Base-by-base conservation (phyloP, 345 rosid species). In the Turritis glabra region DNA sequence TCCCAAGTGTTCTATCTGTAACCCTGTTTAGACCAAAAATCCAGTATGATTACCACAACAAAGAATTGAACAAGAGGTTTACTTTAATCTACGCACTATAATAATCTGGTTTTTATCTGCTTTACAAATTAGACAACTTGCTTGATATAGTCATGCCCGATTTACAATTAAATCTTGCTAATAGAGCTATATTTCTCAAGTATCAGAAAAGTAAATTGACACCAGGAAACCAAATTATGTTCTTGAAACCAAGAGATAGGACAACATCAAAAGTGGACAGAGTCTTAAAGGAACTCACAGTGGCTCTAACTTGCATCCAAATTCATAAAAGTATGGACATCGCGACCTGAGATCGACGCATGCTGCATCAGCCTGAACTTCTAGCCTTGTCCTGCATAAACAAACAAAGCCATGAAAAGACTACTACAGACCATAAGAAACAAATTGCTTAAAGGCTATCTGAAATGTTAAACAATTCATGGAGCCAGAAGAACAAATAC, bases 341-440 rank as follows among this genome's bases (percentile, higher is more conserved):
- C 92, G 89, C 13, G 96, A 88, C 84, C 81, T 83, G 61, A 95
- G 86, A 87, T 95, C 96, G 61, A 89, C 98, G 63, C 82, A 84
- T 5, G 91, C 89, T 48, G 97, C 94, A 77, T 93, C 98, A 15
- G 93, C 97, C 79, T 91, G 97, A 60, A 93, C 80, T 81, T 93
- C 98, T 50, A 86, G 71, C 82, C 90, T 85, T 62, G 93, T 87
- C 82, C 95, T 94, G 84, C 51, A 54, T 30, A 57, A 14, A 62
- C 9, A n/a, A 38, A 5, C 3, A 47, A 30, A 46, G 26, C 46
- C 61, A 68, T 56, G 56, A 69, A 18, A 69, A 26, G 38, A 43
- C 7, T 44, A 26, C 22, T 7, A 38, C 26, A 67, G 7, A 21
- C 18, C 8, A 14, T 8, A 32, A 19, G 7, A 32, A 55, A 2